Base-by-base conservation (phyloP, 176 grass and related monocot species). In the Areca catechu region DNA sequence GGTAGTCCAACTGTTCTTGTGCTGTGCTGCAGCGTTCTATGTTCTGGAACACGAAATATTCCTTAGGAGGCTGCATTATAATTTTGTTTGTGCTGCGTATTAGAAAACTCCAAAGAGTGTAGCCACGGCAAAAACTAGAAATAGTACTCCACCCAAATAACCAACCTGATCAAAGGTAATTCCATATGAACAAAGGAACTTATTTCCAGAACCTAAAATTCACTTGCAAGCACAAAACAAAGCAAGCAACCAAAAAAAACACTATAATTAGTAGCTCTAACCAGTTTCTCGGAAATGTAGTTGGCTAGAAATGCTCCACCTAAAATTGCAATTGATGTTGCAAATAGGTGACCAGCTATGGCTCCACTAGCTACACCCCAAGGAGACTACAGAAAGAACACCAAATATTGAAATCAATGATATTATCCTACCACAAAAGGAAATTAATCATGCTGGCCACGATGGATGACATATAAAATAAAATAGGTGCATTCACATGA, bases 231-330 rank as follows among this genome's bases (percentile, higher is more conserved):
- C 19, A 54, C 15, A 61, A 19, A 37, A 37, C 7, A 12, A 37
- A 12, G 1, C 7, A 29, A 53, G 3, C 19, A 3, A 1, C 18
- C 12, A 15, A 7, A 10, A 49, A 20, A 53, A 12, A 9, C n/a
- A n/a, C n/a, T n/a, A n/a, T n/a, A n/a, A n/a, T 22, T 27, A 63
- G 50, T 54, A 24, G 28, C 37, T 49, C 63, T 27, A 82, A 97
- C 92, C 72, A 91, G 72, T 63, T 97, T 97, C 69, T 91, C 93
- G 48, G 93, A 97, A 50, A 97, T 78, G 60, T 97, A 97, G 48
- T 85, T 97, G 16, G 81, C 86, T 25, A 97, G 75, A 80, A 97
- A 91, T 37, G 87, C 80, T 59, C 87, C 93, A 49, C 93, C 93
- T 18, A 91, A 18, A 74, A 97, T 62, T 22, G 93, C 93, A 82